Percentiles rank a stretch among this genome's conserved stretches.
These are phyloP conservation scores for Fusarium xyrophilum DNA, from an alignment of 2,329 filamentous ascomycete genomes.

Conservation along the genomic window DNA sequence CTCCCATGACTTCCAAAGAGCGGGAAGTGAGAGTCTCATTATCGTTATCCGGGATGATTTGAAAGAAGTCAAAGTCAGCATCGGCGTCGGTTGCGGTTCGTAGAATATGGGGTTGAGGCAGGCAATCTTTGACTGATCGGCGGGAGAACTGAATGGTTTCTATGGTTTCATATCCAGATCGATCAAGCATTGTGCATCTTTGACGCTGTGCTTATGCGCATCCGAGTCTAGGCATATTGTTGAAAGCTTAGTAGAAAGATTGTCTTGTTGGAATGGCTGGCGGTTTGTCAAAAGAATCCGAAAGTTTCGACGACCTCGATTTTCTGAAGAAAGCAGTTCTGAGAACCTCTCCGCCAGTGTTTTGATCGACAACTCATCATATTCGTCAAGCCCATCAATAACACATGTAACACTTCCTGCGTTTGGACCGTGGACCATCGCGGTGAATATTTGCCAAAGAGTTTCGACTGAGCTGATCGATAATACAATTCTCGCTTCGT, in stretches of 20 bases:
- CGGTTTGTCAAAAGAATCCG: neutral
- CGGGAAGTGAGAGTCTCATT: neutral
- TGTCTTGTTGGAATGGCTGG: too few species aligned
- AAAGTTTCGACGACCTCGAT: neutral
- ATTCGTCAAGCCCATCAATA: slow-evolving; percentile 19
- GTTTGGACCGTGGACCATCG: neutral
- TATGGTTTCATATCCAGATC: neutral
- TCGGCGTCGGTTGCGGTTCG: neutral
- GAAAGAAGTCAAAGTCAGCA: neutral
- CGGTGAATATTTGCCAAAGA: slow-evolving; percentile 12
- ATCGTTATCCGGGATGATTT: neutral
- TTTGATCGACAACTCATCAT: neutral
- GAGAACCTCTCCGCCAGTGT: neutral
- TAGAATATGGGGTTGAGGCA: neutral
- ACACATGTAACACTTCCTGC: neutral
- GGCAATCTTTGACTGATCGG: neutral
- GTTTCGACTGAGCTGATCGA: neutral
- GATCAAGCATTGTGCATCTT: too few species aligned
- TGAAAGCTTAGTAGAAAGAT: neutral
- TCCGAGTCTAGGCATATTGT: neutral
- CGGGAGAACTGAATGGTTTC: slow-evolving; percentile 6
- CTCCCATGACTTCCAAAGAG: slow-evolving; percentile 1
- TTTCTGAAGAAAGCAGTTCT: neutral
- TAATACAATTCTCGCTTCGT: neutral
- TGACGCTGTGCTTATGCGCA: neutral